Evolutionary conservation across 257 asterid genomes (phyloP), one percentile per base, ranked within the genome.

Genomic region (Solanum ossicruentum): DNA sequence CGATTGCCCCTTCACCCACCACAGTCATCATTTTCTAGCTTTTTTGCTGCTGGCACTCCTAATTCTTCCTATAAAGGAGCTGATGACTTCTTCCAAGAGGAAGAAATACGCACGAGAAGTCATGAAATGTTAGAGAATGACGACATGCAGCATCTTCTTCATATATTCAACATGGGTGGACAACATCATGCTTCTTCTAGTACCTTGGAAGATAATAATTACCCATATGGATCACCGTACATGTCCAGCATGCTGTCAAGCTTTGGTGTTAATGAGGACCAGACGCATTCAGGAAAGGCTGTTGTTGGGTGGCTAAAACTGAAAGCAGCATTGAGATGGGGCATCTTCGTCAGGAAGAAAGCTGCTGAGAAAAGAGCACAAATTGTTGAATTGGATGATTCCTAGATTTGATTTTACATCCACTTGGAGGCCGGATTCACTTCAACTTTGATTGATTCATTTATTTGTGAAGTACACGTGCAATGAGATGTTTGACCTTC

Each of bases 291-390:
- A 66, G 99, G 99, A 21, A 96, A 93, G 90, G 99, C 98, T 81
- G 98, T 94, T 84, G 97, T 96, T 20, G 99, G 99, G 43, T 96
- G 99, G 99, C 97, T 96, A 43, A 96, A 96, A 84, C 97, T 96
- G 28, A 96, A 96, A 92, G 98, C 99, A 49, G 98, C 98, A 82
- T 88, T 96, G 81, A 91, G 99, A 89, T 96, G 99, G 99, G 98
- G 99, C 78, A 94, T 96, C 84, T 96, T 96, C 66, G 89, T 92
- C 85, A 88, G 98, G 89, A 96, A 94, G 91, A 90, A 93, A 88
- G 99, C 98, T 69, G 98, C 99, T 55, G 98, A 96, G 92, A 93
- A 28, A 89, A 91, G 97, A 88, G 98, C 99, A 72, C 98, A 93
- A 67, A 88, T 96, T 51, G 93, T 86, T 82, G 98, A 96, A 88